These are phyloP conservation scores for Taphrina confusa DNA, from an alignment of 1,139 yeast genomes.

Conservation along the genomic window DNA sequence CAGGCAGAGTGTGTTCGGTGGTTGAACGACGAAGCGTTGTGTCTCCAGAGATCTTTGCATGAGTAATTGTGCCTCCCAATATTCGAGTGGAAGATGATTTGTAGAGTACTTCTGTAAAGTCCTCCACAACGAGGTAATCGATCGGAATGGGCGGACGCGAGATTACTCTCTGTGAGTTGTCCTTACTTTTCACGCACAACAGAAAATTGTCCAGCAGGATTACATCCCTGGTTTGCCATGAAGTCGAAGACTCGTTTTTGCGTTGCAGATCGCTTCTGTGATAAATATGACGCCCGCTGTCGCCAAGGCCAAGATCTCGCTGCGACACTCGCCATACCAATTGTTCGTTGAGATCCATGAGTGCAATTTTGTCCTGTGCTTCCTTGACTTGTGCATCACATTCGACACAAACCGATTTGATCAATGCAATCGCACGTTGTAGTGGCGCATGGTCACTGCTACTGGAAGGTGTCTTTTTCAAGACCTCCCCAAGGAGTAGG, in stretches of 20 bases:
- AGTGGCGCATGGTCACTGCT: conserved; percentile 61
- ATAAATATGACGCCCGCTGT: conserved; percentile 59
- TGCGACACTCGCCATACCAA: conserved; percentile 41
- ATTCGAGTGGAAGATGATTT: conserved; percentile 35
- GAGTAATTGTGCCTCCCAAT: conserved; percentile 30
- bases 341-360: conserved; percentile 11
- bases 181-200: conserved; percentile 60
- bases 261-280: conserved; percentile 57
- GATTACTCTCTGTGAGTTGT: conserved; percentile 35
- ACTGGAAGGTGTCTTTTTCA: conserved; percentile 54
- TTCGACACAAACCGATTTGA: conserved; percentile 52
- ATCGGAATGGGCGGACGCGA: conserved; percentile 48
- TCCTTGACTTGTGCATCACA: conserved; percentile 54
- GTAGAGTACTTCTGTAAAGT: conserved; percentile 46
- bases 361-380: conserved; percentile 44
- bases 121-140: conserved; percentile 48
- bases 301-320: conserved; percentile 56
- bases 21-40: not conserved
- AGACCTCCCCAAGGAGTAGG: conserved; percentile 63
- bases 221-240: conserved; percentile 53
- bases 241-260: conserved; percentile 62
- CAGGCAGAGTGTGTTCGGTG: not conserved
- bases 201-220: conserved; percentile 73
- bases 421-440: conserved; percentile 56
- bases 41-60: not conserved